Evolutionary conservation across 1,284 basidiomycete species (phyloP).

Genomic region (Cystobasidium sp.): DNA sequence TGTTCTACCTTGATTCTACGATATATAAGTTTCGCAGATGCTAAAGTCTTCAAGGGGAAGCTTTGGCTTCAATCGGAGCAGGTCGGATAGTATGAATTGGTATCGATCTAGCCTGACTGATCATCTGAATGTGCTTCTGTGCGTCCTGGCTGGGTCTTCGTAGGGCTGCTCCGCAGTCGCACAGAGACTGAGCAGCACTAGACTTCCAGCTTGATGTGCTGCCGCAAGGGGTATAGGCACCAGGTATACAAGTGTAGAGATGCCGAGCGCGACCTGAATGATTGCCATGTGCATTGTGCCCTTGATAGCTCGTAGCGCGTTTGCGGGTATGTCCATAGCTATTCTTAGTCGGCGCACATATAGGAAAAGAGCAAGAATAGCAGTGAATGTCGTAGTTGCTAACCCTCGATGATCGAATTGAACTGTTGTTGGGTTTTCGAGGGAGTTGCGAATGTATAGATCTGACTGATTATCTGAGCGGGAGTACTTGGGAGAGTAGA

Average conservation of each 20-base stretch:
- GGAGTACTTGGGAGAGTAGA: constrained; percentile 77
- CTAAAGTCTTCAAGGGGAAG: too few species aligned
- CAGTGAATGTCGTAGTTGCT: constrained; percentile 76
- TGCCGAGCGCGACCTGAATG: constrained; percentile 84
- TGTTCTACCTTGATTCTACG: too few species aligned
- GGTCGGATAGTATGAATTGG: not conserved
- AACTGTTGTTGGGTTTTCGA: constrained; percentile 97
- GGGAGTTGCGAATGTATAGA: constrained; percentile 86
- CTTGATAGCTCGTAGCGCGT: constrained; percentile 67
- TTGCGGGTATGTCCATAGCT: constrained; percentile 67
- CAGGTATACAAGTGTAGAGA: constrained; percentile 88
- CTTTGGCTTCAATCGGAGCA: not conserved
- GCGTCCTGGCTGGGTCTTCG: constrained; percentile 73
- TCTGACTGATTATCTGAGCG: constrained; percentile 71
- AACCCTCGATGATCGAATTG: constrained; percentile 95
- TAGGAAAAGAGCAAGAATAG: constrained; percentile 70
- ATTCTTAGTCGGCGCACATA: constrained; percentile 62
- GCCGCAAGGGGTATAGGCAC: constrained; percentile 92
- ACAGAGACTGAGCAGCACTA: constrained; percentile 83
- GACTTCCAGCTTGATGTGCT: constrained; percentile 91
- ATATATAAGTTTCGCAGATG: too few species aligned
- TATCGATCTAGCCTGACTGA: constrained; percentile 15
- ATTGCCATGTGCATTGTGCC: constrained; percentile 81
- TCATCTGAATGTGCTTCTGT: constrained; percentile 34
- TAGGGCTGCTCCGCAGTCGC: constrained; percentile 75